Percentiles rank a stretch among this genome's conserved stretches.
These are phyloP conservation scores for Moesziomyces parantarcticus DNA, from an alignment of 1,284 basidiomycete genomes.

Conservation along the genomic window DNA sequence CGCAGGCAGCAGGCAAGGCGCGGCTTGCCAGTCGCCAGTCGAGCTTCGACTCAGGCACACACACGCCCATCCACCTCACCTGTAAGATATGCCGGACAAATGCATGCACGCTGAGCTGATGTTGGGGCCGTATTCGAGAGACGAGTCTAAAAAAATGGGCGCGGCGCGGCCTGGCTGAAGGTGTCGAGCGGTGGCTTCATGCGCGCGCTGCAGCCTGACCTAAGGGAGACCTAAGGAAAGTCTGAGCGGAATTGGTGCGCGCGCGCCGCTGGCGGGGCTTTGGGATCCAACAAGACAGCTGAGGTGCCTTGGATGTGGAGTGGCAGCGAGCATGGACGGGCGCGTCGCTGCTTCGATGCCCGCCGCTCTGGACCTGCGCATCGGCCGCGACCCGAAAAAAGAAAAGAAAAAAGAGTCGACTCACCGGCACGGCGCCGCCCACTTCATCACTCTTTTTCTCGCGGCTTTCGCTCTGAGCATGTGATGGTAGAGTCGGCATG, in stretches of 20 bases:
- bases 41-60: not conserved
- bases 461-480: not conserved
- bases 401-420: no score
- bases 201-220: slow-evolving; percentile 12
- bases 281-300: no score
- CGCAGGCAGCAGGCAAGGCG: slow-evolving; percentile 1
- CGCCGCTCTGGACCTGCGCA: slow-evolving; percentile 11
- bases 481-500: no score
- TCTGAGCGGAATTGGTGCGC: not conserved
- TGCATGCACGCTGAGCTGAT: slow-evolving; percentile 30
- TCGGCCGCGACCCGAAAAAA: slow-evolving; percentile 23
- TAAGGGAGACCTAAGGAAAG: slow-evolving; percentile 13
- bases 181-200: no score
- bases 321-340: no score
- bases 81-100: not conserved
- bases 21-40: not conserved
- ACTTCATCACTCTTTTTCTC: no score
- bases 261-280: not conserved
- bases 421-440: no score
- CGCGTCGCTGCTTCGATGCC: slow-evolving; percentile 15
- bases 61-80: not conserved
- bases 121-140: not conserved
- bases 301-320: no score
- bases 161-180: no score
- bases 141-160: slow-evolving; percentile 3